phyloP scores from a whole-genome alignment of 2,329 filamentous ascomycete species.

The Aspergillus spinulosporus region DNA sequence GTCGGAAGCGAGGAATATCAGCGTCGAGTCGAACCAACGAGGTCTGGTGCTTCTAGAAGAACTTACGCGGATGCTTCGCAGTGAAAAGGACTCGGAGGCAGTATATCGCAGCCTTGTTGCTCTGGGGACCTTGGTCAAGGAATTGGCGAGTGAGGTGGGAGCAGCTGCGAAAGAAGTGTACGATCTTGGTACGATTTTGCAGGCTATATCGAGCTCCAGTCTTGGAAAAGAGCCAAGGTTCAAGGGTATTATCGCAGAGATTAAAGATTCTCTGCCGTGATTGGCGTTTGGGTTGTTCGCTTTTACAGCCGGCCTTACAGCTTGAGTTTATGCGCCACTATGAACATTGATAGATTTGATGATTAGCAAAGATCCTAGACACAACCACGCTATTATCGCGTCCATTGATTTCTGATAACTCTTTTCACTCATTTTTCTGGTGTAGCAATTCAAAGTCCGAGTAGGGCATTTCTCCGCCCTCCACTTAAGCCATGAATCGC shows the following conservation, averaged over 20 bases:
- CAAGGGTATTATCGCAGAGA: conserved; percentile 61
- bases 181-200: conserved; percentile 51
- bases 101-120: conserved; percentile 80
- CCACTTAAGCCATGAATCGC: too few relatives aligned
- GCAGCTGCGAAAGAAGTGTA: conserved; percentile 59
- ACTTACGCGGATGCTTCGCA: conserved; percentile 62
- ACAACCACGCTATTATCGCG: not conserved
- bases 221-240: conserved; percentile 61
- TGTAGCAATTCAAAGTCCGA: not conserved
- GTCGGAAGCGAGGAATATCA: conserved; percentile 40
- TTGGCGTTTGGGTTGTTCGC: conserved; percentile 2
- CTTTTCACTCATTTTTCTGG: not conserved
- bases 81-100: conserved; percentile 75
- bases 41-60: conserved; percentile 60
- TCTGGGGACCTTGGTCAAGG: conserved; percentile 70
- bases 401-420: not conserved
- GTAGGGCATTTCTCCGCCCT: too few relatives aligned
- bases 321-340: not conserved
- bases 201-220: conserved; percentile 49
- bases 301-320: not conserved
- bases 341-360: conserved; percentile 6
- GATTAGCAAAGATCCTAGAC: not conserved
- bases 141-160: conserved; percentile 60
- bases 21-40: conserved; percentile 48
- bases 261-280: conserved; percentile 47